These are phyloP conservation scores for Trichophaea hybrida DNA, from an alignment of 2,329 filamentous ascomycete genomes.

Conservation along the genomic window DNA sequence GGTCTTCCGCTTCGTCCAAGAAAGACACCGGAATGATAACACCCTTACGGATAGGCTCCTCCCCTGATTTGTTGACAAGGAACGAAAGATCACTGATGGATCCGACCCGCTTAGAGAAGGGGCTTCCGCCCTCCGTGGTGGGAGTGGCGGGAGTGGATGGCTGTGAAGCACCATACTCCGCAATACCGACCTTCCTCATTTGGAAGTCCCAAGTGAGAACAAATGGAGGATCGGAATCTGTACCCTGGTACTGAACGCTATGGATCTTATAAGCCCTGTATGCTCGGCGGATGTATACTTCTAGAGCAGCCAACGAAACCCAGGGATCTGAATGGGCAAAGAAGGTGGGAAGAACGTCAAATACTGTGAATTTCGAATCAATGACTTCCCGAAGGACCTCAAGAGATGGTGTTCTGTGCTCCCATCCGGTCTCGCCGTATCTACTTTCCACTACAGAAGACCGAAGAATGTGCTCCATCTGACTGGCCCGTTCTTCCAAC, in stretches of 20 bases:
- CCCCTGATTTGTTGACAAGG: conserved; percentile 54
- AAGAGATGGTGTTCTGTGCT: conserved; percentile 81
- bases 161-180: conserved; percentile 64
- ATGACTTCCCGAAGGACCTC: conserved; percentile 94
- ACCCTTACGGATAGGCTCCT: conserved; percentile 76
- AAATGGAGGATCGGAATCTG: conserved; percentile 52
- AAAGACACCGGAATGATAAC: conserved; percentile 88
- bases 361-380: conserved; percentile 96
- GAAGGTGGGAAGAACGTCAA: conserved; percentile 88
- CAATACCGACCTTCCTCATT: conserved; percentile 80
- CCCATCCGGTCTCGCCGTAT: conserved; percentile 93
- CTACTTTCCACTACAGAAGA: conserved; percentile 93
- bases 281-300: conserved; percentile 89
- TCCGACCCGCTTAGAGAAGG: conserved; percentile 62
- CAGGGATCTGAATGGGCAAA: conserved; percentile 88
- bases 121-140: conserved; percentile 43
- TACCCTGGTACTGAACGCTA: conserved; percentile 69
- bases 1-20: conserved; percentile 84
- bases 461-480: conserved; percentile 97
- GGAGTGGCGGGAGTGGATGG: conserved; percentile 76
- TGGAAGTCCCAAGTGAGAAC: conserved; percentile 90
- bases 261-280: conserved; percentile 93
- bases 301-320: conserved; percentile 83
- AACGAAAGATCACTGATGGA: conserved; percentile 97
- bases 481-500: conserved; percentile 79